Evolutionary conservation across 208 protist genomes (phyloP).

Genomic region (Trypanosoma lewisi): DNA sequence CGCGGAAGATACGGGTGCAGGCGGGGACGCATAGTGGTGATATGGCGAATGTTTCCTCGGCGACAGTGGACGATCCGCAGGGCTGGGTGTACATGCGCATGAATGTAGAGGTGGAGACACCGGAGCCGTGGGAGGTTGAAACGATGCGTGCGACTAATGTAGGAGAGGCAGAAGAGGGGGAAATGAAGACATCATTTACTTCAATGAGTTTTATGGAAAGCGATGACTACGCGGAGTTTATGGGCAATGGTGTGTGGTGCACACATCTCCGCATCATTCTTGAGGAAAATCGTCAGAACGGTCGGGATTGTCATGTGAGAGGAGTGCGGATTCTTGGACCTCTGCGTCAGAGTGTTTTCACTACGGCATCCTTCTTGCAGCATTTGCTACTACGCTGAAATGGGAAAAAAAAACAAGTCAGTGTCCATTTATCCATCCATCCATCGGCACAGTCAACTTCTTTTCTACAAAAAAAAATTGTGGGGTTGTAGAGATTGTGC

Average conservation of each 20-base stretch:
- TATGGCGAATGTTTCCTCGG: conserved; percentile 56
- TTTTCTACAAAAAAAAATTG: conserved; percentile 1
- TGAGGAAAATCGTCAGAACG: conserved; percentile 78
- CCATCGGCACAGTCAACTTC: not conserved
- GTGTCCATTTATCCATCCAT: conserved; percentile 3
- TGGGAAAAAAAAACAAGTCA: no score
- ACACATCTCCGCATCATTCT: conserved; percentile 55
- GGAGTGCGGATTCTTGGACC: conserved; percentile 67
- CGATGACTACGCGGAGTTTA: conserved; percentile 28
- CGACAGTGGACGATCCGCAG: conserved; percentile 39
- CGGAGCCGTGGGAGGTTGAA: not conserved
- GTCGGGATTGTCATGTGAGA: conserved; percentile 80
- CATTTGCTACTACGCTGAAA: conserved; percentile 30
- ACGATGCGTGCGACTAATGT: not conserved
- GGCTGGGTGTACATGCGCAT: conserved; percentile 62
- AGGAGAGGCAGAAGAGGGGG: not conserved
- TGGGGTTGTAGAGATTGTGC: conserved; percentile 3
- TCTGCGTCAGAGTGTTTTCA: conserved; percentile 32
- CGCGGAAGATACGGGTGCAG: conserved; percentile 53
- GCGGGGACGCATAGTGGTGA: conserved; percentile 68
- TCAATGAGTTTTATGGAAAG: conserved; percentile 3
- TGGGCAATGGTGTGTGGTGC: conserved; percentile 52
- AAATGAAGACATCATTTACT: not conserved
- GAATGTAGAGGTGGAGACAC: conserved; percentile 12
- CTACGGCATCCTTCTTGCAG: conserved; percentile 35